Evolutionary conservation across 345 rosid genomes (phyloP).

Genomic region (Pugionium dolabratum): DNA sequence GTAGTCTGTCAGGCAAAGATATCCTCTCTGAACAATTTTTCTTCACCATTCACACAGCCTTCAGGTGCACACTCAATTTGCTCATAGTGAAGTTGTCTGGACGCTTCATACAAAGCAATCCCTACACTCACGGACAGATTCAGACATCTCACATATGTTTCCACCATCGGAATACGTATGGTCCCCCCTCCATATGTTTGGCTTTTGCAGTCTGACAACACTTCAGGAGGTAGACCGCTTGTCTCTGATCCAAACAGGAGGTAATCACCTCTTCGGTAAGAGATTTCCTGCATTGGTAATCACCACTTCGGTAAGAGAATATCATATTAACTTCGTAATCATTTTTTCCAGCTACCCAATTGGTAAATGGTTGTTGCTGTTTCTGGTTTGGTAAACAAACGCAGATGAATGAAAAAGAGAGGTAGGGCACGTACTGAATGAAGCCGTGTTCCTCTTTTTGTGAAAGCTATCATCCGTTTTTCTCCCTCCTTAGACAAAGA

Average conservation of each 20-base stretch:
- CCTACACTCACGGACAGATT: conserved; percentile 94
- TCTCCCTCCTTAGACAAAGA: too few relatives aligned
- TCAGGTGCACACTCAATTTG: conserved; percentile 52
- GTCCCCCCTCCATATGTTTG: conserved; percentile 69
- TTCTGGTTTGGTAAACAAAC: conserved; percentile 3
- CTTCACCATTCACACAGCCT: conserved; percentile 38
- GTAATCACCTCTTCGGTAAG: conserved; percentile 78
- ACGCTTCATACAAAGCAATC: conserved; percentile 86
- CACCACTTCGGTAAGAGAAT: too few relatives aligned
- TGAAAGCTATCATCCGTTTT: conserved; percentile 84
- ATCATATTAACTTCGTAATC: neutral
- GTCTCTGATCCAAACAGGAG: conserved; percentile 92
- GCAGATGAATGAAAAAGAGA: conserved; percentile 4
- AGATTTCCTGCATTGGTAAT: conserved; percentile 58
- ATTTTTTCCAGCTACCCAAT: neutral
- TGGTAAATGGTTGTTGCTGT: neutral
- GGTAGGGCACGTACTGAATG: conserved; percentile 67
- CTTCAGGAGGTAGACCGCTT: conserved; percentile 82
- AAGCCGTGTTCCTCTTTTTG: conserved; percentile 71
- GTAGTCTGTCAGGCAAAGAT: conserved; percentile 55
- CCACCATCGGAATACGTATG: conserved; percentile 87
- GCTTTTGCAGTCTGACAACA: conserved; percentile 62
- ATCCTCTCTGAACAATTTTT: conserved; percentile 54
- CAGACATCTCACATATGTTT: conserved; percentile 87
- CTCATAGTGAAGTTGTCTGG: conserved; percentile 80